These are phyloP conservation scores for Arxiozyma heterogenica DNA, from an alignment of 1,139 yeast species.

Conservation along the genomic window DNA sequence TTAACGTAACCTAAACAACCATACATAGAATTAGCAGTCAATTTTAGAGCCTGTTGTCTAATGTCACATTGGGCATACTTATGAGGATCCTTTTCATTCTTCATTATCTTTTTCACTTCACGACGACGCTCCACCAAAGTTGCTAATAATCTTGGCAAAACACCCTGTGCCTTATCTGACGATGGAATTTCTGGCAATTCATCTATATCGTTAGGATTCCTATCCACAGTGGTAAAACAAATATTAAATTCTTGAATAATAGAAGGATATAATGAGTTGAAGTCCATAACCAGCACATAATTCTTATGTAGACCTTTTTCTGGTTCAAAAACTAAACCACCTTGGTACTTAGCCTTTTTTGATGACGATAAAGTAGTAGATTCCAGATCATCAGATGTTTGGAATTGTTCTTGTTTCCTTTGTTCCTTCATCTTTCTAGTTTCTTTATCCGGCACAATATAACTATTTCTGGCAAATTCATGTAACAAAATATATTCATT, in stretches of 20 bases:
- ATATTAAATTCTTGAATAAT: constrained; percentile 95
- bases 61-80: constrained; percentile 82
- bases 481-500: constrained; percentile 89
- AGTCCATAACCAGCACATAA: constrained; percentile 90
- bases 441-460: constrained; percentile 84
- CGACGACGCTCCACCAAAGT: constrained; percentile 85
- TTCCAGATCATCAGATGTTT: constrained; percentile 36
- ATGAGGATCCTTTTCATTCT: constrained; percentile 55
- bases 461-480: constrained; percentile 75
- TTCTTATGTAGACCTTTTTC: constrained; percentile 90
- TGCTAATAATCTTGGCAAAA: constrained; percentile 74
- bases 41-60: constrained; percentile 89
- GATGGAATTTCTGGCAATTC: constrained; percentile 69
- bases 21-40: constrained; percentile 98
- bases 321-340: constrained; percentile 96
- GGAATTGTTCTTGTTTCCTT: constrained; percentile 29
- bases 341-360: constrained; percentile 79
- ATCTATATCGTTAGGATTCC: constrained; percentile 55
- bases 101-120: constrained; percentile 80
- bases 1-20: constrained; percentile 94
- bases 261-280: constrained; percentile 94
- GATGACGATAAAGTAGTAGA: constrained; percentile 45
- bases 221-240: constrained; percentile 89
- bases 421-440: constrained; percentile 39
- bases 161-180: constrained; percentile 55